Evolutionary conservation across 2,329 filamentous ascomycete genomes (phyloP).

Genomic region (Nemania abortiva): DNA sequence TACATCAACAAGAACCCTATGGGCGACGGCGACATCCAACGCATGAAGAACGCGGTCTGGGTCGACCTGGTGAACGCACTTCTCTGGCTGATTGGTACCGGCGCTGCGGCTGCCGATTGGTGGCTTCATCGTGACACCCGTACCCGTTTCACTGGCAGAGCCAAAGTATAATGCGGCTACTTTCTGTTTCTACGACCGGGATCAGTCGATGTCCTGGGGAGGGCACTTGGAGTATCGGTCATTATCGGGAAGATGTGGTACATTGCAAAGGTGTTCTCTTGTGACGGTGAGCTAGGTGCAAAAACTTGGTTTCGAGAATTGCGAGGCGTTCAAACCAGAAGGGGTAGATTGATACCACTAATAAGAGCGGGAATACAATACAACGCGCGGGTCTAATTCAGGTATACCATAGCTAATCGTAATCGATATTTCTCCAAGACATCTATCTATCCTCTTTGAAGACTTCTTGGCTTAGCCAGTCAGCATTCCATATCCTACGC

Average conservation of each 20-base stretch:
- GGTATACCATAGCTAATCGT: too few relatives aligned
- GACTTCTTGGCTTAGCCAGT: too few relatives aligned
- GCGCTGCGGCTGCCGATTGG: conserved; percentile 70
- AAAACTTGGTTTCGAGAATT: neutral
- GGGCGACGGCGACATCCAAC: conserved; percentile 71
- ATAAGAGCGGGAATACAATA: too few relatives aligned
- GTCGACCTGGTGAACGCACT: conserved; percentile 80
- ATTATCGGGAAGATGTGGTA: neutral
- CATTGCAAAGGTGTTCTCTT: neutral
- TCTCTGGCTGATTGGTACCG: conserved; percentile 77
- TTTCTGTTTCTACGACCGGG: neutral
- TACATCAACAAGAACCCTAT: conserved; percentile 78
- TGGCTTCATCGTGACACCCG: conserved; percentile 65
- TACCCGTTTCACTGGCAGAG: conserved; percentile 70
- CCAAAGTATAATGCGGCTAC: conserved; percentile 56
- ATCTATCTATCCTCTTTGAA: too few relatives aligned
- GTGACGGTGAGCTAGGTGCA: neutral
- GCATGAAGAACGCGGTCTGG: conserved; percentile 92
- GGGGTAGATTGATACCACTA: too few relatives aligned
- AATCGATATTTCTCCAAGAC: too few relatives aligned
- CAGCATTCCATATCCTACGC: too few relatives aligned
- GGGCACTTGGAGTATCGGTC: neutral
- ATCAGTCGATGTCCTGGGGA: neutral
- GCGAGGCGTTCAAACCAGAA: neutral
- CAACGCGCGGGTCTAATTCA: too few relatives aligned